Evolutionary conservation across 2,329 filamentous ascomycete species (phyloP), one percentile per base, ranked within the genome.

Genomic region (Alternaria incomplexa): DNA sequence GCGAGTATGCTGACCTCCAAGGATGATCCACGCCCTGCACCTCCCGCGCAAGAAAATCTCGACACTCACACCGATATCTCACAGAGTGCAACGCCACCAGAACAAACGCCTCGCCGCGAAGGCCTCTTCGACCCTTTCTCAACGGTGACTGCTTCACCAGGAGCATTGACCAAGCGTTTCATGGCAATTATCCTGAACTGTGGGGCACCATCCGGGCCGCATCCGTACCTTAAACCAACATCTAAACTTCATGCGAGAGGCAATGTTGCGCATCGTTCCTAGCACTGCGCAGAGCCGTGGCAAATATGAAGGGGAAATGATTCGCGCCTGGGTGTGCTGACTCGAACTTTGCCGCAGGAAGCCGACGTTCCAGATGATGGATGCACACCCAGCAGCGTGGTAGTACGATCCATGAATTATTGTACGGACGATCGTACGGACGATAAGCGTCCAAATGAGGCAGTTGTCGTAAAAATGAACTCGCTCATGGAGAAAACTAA

Each of bases 181-280:
- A 56, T 25, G 22, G 23, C 40, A 48, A 52, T 56, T 43, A 28
- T 52, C 30, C 47, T 48, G 47, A 36, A 32, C 26, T 56, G 58
- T 61, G 62, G 52, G 52, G 52, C 58, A 32, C 62, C 32, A 61
- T 58, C 47, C 62, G 62, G 58, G 53, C 58, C 62, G 54, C 48
- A 56, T 55, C 58, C 58, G 48, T 57, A 62, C 59, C 59, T 62
- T 62, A 62, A 58, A 53, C 48, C 47, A 47, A 62, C 59, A 47
- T 47, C 59, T 44, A 58, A 57, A 58, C 25, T 40, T 57, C 25
- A 46, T 46, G 46, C 25, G 17, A 23, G 28, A 36, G 45, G n/a
- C 46, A n/a, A 46, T 46, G 53, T 56, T 52, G 28, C 54, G 47
- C 58, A 13, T 57, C 40, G 28, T 56, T 51, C 26, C 28, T 51